phyloP scores from a whole-genome alignment of 371 early-diverging fungal genomes.

The Rhizopus stolonifer region DNA sequence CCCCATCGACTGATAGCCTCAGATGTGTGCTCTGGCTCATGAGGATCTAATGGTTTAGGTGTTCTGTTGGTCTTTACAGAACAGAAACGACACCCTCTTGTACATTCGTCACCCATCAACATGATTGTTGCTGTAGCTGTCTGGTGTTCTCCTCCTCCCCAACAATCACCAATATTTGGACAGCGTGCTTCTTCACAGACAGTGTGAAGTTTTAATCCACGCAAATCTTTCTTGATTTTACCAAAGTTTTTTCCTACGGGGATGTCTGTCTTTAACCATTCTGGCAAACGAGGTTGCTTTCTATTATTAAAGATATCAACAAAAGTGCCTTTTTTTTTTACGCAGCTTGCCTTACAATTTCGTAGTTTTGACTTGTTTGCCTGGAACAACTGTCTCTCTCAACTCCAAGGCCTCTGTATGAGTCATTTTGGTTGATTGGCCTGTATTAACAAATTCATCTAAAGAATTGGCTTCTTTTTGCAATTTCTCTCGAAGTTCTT shows the following conservation, averaged over 20 bases:
- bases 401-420: conserved; percentile 67
- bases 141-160: conserved; percentile 92
- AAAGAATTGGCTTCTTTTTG: conserved; percentile 35
- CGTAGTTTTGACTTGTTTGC: conserved; percentile 43
- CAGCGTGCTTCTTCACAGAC: conserved; percentile 96
- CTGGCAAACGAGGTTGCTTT: conserved; percentile 77
- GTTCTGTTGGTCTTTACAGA: conserved; percentile 93
- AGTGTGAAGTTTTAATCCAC: conserved; percentile 91
- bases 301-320: conserved; percentile 2
- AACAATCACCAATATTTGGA: conserved; percentile 98
- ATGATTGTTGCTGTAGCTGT: conserved; percentile 99
- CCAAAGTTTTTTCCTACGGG: conserved; percentile 83
- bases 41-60: conserved; percentile 87
- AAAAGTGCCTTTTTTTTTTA: too few relatives aligned
- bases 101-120: conserved; percentile 99
- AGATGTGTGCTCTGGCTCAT: conserved; percentile 94
- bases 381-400: conserved; percentile 54
- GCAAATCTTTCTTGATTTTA: conserved; percentile 84
- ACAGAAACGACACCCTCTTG: conserved; percentile 97
- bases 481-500: conserved; percentile 17
- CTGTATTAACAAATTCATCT: conserved; percentile 68
- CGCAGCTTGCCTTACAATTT: too few relatives aligned
- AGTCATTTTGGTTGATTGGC: conserved; percentile 53
- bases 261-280: conserved; percentile 94
- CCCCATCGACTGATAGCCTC: conserved; percentile 96